A percentile compares a stretch with the other conserved stretches of the same genome.
Evolutionary conservation across 2,329 filamentous ascomycete genomes (phyloP).

Genomic region (Penicillium nordicum): DNA sequence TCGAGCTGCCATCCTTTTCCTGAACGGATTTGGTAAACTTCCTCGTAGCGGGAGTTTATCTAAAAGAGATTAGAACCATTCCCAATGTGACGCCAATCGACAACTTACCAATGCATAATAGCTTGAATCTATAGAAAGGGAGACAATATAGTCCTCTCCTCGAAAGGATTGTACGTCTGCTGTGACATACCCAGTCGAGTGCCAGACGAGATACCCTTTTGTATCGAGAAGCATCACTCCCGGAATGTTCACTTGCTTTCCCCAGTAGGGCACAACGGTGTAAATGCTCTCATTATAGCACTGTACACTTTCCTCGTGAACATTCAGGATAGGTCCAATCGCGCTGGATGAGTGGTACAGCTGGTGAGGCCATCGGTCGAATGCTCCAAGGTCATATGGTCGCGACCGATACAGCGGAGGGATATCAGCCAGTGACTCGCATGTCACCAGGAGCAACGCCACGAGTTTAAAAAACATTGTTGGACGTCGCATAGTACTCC

Average conservation of each 20-base stretch:
- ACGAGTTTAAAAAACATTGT: not conserved
- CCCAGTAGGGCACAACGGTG: not conserved
- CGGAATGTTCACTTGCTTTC: not conserved
- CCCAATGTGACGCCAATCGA: not conserved
- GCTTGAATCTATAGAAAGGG: constrained; percentile 21
- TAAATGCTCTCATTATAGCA: not conserved
- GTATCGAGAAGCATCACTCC: constrained; percentile 18
- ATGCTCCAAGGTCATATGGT: constrained; percentile 1
- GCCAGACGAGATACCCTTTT: constrained; percentile 28
- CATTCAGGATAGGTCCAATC: not conserved
- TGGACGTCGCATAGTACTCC: not conserved
- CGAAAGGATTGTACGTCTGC: constrained; percentile 27
- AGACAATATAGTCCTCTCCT: constrained; percentile 23
- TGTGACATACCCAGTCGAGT: constrained; percentile 18
- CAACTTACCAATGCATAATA: constrained; percentile 28
- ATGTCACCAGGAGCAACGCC: not conserved
- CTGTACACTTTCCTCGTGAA: not conserved
- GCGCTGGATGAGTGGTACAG: not conserved
- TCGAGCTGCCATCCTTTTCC: too few species aligned
- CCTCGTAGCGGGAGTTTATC: too few species aligned
- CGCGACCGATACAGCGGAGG: not conserved
- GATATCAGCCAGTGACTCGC: not conserved
- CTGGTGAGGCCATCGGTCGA: constrained; percentile 1
- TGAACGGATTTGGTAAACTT: too few species aligned
- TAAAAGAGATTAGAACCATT: not conserved